These are phyloP conservation scores for Argentina anserina DNA, from an alignment of 306 rosid genomes.

Conservation along the genomic window DNA sequence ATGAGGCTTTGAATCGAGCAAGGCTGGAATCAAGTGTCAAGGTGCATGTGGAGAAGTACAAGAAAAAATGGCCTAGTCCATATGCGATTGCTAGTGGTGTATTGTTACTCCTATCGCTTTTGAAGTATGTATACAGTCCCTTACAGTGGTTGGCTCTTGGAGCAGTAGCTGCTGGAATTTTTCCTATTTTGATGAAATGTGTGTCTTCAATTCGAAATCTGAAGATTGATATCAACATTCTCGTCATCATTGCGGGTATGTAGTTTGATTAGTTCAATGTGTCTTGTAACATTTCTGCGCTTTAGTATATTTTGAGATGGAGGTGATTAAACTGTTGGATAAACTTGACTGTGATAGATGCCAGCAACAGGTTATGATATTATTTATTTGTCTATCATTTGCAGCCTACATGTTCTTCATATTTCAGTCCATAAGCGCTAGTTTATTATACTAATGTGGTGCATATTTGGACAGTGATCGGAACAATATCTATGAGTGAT, in stretches of 20 bases:
- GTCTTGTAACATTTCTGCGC: background rate
- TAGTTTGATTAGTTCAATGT: background rate
- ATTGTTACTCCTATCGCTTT: slow-evolving; percentile 48
- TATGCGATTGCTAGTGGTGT: slow-evolving; percentile 59
- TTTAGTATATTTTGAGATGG: background rate
- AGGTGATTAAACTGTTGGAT: background rate
- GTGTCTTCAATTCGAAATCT: slow-evolving; percentile 42
- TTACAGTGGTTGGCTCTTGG: slow-evolving; percentile 64
- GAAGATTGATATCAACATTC: slow-evolving; percentile 69
- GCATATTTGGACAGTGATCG: slow-evolving; percentile 50
- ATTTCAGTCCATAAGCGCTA: background rate
- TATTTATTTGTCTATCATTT: background rate
- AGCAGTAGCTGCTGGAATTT: slow-evolving; percentile 57
- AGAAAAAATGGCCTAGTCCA: slow-evolving; percentile 73
- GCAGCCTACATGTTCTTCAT: background rate
- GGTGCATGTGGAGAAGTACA: slow-evolving; percentile 46
- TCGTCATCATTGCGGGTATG: slow-evolving; percentile 66
- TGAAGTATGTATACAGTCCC: slow-evolving; percentile 52
- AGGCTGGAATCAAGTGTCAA: slow-evolving; percentile 69
- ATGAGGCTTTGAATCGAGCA: slow-evolving; percentile 68
- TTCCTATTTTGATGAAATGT: slow-evolving; percentile 53
- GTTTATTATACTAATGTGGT: background rate
- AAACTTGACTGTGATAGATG: background rate
- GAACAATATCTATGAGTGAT: slow-evolving; percentile 65
- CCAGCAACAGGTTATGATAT: background rate